Evolutionary conservation across 2,329 filamentous ascomycete genomes (phyloP).

Genomic region (Ceratocystis variospora): DNA sequence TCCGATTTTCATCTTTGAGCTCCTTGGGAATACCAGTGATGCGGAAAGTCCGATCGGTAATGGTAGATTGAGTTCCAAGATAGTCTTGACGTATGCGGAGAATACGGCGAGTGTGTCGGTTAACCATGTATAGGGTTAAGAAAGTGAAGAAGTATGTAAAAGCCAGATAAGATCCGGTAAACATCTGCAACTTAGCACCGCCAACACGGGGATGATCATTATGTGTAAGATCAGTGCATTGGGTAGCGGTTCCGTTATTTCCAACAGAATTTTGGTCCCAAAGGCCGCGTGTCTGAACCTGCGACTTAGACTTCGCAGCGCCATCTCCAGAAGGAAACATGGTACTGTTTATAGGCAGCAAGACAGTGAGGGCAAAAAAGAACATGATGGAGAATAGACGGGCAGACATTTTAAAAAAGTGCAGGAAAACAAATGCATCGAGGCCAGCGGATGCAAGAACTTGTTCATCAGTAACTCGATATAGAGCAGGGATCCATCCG

Average conservation of each 20-base stretch:
- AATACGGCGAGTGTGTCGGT: constrained; percentile 69
- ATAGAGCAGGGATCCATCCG: constrained; percentile 83
- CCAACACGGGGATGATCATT: constrained; percentile 19
- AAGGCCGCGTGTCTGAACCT: background rate
- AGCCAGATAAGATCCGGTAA: constrained; percentile 84
- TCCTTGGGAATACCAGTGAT: constrained; percentile 75
- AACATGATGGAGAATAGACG: constrained; percentile 68
- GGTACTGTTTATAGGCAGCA: constrained; percentile 67
- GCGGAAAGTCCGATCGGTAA: constrained; percentile 87
- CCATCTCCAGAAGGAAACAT: constrained; percentile 34
- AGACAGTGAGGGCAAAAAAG: constrained; percentile 65
- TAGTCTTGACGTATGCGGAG: constrained; percentile 82
- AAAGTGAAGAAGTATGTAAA: constrained; percentile 88
- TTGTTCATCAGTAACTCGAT: constrained; percentile 75
- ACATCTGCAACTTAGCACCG: constrained; percentile 28
- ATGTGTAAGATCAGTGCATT: constrained; percentile 25
- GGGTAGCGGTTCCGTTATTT: constrained; percentile 15
- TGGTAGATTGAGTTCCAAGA: constrained; percentile 82
- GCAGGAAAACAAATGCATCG: constrained; percentile 89
- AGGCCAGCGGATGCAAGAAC: constrained; percentile 80
- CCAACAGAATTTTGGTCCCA: constrained; percentile 10
- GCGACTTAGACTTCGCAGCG: constrained; percentile 4
- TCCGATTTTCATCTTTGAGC: constrained; percentile 64
- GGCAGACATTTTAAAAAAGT: constrained; percentile 92
- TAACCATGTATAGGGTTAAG: constrained; percentile 68